Evolutionary conservation across 179 eudicot species (phyloP).

Genomic region (Vitellaria paradoxa): DNA sequence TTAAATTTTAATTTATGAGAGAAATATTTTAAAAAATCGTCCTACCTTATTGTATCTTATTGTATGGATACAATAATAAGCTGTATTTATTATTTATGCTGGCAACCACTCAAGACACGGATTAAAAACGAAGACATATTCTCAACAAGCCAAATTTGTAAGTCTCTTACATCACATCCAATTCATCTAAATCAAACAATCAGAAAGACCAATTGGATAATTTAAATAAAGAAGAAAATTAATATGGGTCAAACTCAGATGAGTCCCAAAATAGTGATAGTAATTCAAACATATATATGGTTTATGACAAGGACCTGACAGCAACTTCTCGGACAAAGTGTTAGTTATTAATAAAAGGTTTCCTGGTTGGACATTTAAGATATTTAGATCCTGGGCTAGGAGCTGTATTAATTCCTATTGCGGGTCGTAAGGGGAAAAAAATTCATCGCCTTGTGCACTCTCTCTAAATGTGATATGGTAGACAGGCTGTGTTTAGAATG

Average conservation of each 20-base stretch:
- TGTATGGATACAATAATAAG: too few species aligned
- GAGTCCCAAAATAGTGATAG: background rate
- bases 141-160: background rate
- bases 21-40: too few species aligned
- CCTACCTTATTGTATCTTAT: too few species aligned
- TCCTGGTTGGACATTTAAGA: background rate
- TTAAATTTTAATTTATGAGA: too few species aligned
- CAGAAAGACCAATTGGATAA: background rate
- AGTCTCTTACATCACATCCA: slow-evolving; percentile 7
- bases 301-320: background rate
- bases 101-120: too few species aligned
- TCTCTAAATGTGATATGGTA: too few species aligned
- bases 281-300: background rate
- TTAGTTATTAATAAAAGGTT: background rate
- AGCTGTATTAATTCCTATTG: background rate
- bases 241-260: background rate
- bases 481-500: too few species aligned
- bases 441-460: too few species aligned
- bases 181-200: background rate
- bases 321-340: background rate
- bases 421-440: too few species aligned
- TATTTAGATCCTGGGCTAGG: background rate
- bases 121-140: background rate
- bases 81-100: too few species aligned
- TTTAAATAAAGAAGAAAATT: background rate